Percentiles rank a stretch among this genome's conserved stretches.
These are phyloP conservation scores for Arthrobotrys sphaeroides DNA, from an alignment of 2,329 filamentous ascomycete species.

Conservation along the genomic window DNA sequence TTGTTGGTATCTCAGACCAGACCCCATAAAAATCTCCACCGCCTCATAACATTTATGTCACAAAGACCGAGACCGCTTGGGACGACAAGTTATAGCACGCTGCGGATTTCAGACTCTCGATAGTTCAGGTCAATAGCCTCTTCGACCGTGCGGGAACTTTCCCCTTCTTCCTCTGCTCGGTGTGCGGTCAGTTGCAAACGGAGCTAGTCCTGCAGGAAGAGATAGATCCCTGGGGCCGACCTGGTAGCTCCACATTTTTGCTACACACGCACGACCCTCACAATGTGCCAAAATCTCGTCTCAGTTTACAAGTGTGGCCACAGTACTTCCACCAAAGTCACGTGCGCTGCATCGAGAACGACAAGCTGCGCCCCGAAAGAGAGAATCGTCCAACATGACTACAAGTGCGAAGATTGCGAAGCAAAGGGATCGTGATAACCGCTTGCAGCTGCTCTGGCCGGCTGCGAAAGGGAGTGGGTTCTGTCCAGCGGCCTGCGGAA, in stretches of 20 bases:
- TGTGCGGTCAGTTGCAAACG: slow-evolving; percentile 38
- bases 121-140: slow-evolving; percentile 22
- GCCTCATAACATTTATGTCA: slow-evolving; percentile 36
- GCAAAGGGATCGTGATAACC: slow-evolving; percentile 42
- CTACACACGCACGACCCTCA: slow-evolving; percentile 45
- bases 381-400: slow-evolving; percentile 26
- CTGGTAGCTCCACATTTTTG: slow-evolving; percentile 53
- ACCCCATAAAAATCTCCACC: slow-evolving; percentile 11
- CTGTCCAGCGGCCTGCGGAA: slow-evolving; percentile 15
- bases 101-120: slow-evolving; percentile 35
- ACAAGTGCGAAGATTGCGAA: slow-evolving; percentile 46
- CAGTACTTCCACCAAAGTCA: slow-evolving; percentile 22
- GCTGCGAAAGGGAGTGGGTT: slow-evolving; percentile 36
- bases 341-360: slow-evolving; percentile 47
- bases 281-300: slow-evolving; percentile 48
- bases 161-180: slow-evolving; percentile 35
- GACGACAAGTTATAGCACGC: slow-evolving; percentile 46
- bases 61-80: slow-evolving; percentile 34
- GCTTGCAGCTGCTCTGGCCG: slow-evolving; percentile 19
- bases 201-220: slow-evolving; percentile 52
- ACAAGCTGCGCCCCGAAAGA: slow-evolving; percentile 23
- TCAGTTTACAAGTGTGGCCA: slow-evolving; percentile 46
- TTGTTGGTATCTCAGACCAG: slow-evolving; percentile 32
- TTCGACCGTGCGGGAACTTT: slow-evolving; percentile 32
- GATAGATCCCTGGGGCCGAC: slow-evolving; percentile 32